Evolutionary conservation across 139 green algal species (phyloP).

Genomic region (Chlamydomonas eustigma): DNA sequence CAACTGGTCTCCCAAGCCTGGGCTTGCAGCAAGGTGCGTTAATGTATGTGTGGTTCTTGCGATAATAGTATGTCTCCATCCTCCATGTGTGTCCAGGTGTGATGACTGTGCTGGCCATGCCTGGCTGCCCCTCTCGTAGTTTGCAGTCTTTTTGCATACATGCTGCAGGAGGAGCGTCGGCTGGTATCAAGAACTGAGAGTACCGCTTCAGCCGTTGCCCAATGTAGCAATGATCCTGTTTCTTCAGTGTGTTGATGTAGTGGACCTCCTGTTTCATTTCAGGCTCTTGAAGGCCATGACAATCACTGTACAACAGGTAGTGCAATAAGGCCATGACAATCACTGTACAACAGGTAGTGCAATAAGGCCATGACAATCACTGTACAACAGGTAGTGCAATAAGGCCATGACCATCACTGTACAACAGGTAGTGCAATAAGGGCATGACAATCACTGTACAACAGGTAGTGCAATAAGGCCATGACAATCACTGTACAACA

Average conservation of each 20-base stretch:
- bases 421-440: no score
- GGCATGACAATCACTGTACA: no score
- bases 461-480: no score
- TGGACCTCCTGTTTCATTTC: background rate
- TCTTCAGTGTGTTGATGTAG: background rate
- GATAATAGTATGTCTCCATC: background rate
- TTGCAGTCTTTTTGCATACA: background rate
- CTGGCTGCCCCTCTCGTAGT: no score
- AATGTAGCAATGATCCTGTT: slow-evolving; percentile 10
- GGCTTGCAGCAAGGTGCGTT: background rate
- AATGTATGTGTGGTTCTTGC: background rate
- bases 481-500: no score
- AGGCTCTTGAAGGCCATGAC: slow-evolving; percentile 1
- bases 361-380: no score
- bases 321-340: no score
- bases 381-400: no score
- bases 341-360: no score
- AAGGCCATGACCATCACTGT: no score
- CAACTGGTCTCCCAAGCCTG: background rate
- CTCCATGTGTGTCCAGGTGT: background rate
- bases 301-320: no score
- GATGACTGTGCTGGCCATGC: no score
- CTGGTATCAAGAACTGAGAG: background rate
- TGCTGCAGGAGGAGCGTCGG: background rate
- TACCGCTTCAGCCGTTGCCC: background rate